Evolutionary conservation across 495 filamentous ascomycete species (phyloP).

Genomic region (Xylaria bambusicola): DNA sequence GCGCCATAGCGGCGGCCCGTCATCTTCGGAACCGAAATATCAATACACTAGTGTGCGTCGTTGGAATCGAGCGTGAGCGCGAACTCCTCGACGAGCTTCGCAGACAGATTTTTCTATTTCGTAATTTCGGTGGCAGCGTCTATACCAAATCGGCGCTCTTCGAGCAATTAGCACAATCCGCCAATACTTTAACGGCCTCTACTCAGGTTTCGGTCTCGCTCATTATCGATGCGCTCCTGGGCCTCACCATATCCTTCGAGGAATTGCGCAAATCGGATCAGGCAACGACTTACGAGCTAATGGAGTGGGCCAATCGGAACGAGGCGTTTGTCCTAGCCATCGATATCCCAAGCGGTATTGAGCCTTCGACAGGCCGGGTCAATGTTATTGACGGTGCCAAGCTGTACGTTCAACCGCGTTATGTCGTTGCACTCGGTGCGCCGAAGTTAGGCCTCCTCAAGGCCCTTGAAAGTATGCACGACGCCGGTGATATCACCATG

Average conservation of each 20-base stretch:
- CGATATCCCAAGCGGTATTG: constrained; percentile 84
- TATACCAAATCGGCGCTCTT: constrained; percentile 57
- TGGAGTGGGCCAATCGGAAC: constrained; percentile 83
- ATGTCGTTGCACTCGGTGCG: constrained; percentile 78
- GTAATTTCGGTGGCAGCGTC: constrained; percentile 73
- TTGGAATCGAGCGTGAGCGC: constrained; percentile 68
- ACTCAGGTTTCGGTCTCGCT: constrained; percentile 60
- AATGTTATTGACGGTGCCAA: constrained; percentile 63
- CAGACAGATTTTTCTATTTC: constrained; percentile 73
- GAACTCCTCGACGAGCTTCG: constrained; percentile 70
- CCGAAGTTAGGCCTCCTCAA: constrained; percentile 81
- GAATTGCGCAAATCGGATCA: constrained; percentile 80
- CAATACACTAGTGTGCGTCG: constrained; percentile 77
- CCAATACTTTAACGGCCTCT: constrained; percentile 34
- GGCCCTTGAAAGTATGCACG: constrained; percentile 62
- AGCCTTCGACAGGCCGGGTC: constrained; percentile 70
- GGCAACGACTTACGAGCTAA: constrained; percentile 76
- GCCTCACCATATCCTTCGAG: constrained; percentile 80
- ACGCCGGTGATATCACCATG: constrained; percentile 44
- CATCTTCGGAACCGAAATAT: constrained; percentile 81
- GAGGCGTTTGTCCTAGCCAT: constrained; percentile 77
- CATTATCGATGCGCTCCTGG: constrained; percentile 86
- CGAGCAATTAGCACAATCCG: constrained; percentile 43
- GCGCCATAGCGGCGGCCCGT: constrained; percentile 81
- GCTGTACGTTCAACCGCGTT: constrained; percentile 72